Evolutionary conservation across 352 stramenopile species (phyloP).

Genomic region (Globisporangium canariense): DNA sequence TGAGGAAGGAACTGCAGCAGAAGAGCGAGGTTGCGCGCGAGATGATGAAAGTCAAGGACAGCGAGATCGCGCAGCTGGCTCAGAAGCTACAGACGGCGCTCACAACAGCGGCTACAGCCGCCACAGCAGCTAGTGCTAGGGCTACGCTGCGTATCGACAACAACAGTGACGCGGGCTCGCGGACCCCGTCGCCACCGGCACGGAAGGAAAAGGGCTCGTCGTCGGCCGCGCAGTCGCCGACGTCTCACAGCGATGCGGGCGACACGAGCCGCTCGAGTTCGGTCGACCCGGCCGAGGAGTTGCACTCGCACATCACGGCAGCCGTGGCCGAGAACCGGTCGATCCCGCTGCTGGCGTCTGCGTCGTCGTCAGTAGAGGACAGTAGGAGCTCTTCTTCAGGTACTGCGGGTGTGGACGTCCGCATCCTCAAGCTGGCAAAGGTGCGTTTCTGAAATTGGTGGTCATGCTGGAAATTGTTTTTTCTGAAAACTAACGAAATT

Average conservation of each 20-base stretch:
- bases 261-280: slow-evolving; percentile 31
- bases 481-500: not conserved
- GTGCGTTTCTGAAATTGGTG: slow-evolving; percentile 14
- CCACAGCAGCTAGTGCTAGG: not conserved
- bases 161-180: slow-evolving; percentile 12
- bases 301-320: slow-evolving; percentile 34
- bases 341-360: slow-evolving; percentile 36
- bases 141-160: slow-evolving; percentile 18
- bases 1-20: slow-evolving; percentile 36
- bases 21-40: slow-evolving; percentile 40
- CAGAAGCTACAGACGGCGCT: slow-evolving; percentile 46
- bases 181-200: slow-evolving; percentile 21
- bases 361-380: not conserved
- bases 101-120: slow-evolving; percentile 15
- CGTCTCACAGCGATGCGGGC: slow-evolving; percentile 28
- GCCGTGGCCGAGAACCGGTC: slow-evolving; percentile 42
- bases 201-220: slow-evolving; percentile 38
- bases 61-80: slow-evolving; percentile 43
- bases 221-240: slow-evolving; percentile 32
- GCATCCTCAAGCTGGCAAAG: slow-evolving; percentile 26
- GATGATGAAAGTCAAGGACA: slow-evolving; percentile 48
- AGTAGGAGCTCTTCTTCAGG: not conserved
- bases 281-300: slow-evolving; percentile 24
- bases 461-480: not conserved
- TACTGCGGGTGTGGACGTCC: slow-evolving; percentile 13